These are phyloP conservation scores for Moniliella sp. DNA, from an alignment of 1,284 basidiomycete genomes.

Conservation along the genomic window DNA sequence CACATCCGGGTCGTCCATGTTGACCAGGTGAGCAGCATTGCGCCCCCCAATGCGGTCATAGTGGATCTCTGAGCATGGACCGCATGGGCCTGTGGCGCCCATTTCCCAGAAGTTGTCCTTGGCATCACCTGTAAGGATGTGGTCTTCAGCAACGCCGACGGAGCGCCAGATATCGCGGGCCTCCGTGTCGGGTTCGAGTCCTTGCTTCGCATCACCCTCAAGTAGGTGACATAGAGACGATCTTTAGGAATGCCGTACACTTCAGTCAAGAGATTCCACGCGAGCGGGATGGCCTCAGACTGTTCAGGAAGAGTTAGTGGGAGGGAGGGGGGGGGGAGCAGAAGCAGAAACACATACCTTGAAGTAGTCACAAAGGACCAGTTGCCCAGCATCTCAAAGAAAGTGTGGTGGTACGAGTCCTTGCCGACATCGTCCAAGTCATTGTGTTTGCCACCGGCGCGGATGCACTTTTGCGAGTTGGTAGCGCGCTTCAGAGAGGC, in stretches of 20 bases:
- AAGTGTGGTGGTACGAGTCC: slow-evolving; percentile 83
- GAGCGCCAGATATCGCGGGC: slow-evolving; percentile 61
- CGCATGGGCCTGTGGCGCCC: slow-evolving; percentile 91
- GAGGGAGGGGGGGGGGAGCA: too few relatives aligned
- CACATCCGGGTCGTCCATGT: slow-evolving; percentile 81
- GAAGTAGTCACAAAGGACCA: slow-evolving; percentile 99
- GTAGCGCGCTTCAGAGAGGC: slow-evolving; percentile 73
- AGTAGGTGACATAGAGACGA: slow-evolving; percentile 87
- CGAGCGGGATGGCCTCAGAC: slow-evolving; percentile 74
- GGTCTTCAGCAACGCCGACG: slow-evolving; percentile 64
- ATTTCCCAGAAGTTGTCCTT: slow-evolving; percentile 99
- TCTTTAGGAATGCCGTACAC: slow-evolving; percentile 73
- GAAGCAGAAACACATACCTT: too few relatives aligned
- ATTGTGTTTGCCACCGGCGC: slow-evolving; percentile 96
- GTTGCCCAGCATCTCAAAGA: slow-evolving; percentile 98
- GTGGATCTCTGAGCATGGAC: slow-evolving; percentile 92
- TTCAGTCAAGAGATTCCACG: slow-evolving; percentile 77
- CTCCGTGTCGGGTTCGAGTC: slow-evolving; percentile 71
- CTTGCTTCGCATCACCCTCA: slow-evolving; percentile 60
- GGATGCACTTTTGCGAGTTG: slow-evolving; percentile 91
- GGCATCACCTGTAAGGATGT: slow-evolving; percentile 76
- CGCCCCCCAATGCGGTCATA: slow-evolving; percentile 83
- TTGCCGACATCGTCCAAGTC: slow-evolving; percentile 96
- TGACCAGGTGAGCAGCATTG: slow-evolving; percentile 74
- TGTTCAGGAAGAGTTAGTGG: too few relatives aligned